Base-by-base conservation (phyloP, 257 asterid genomes). In the Salvia miltiorrhiza region DNA sequence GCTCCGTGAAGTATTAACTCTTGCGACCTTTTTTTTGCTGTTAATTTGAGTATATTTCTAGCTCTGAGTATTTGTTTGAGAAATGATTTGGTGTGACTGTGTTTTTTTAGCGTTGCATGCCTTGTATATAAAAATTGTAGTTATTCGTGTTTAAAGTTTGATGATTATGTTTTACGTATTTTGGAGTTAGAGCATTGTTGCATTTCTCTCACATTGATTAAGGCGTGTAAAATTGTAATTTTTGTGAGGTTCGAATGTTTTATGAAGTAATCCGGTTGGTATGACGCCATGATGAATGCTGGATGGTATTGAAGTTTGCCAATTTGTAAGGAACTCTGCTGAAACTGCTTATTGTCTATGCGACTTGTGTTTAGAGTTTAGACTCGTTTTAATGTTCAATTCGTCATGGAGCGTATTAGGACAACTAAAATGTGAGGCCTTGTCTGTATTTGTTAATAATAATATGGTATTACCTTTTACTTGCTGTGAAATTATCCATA, bases 1-100 rank as follows among this genome's bases (percentile, higher is more conserved):
- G 69, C 77, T 57, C 90, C 70, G 67, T 78, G 50, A 89, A 78
- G 95, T 87, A 88, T 76, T 62, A 32, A 37, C 32, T 64, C 9
- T 60, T 16, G 16, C 40, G 4, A 48, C 14, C 24, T 57, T 23
- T 5, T 39, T 16, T 60, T 7, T 45, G 24, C 53, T 13, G 5
- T 23, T 43, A 7, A 10, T 64, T 67, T 45, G 7, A 24, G 68
- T 35, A 6, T 23, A 14, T 16, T 61, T 52, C 4, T 70, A 10
- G 41, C 62, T 56, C 12, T 33, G 48, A 53, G 17, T n/a, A 44
- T 62, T 62, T 14, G 11, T 63, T 70, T 71, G 43, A 35, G 54
- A 49, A 52, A 33, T 16, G 40, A 24, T 14, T 30, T 44, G 71
- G 35, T 48, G 60, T 14, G 14, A 9, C 32, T 11, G 41, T 67